Conservation (phyloP, 2,329 filamentous ascomycete genomes). For the Penicillium freii region DNA sequence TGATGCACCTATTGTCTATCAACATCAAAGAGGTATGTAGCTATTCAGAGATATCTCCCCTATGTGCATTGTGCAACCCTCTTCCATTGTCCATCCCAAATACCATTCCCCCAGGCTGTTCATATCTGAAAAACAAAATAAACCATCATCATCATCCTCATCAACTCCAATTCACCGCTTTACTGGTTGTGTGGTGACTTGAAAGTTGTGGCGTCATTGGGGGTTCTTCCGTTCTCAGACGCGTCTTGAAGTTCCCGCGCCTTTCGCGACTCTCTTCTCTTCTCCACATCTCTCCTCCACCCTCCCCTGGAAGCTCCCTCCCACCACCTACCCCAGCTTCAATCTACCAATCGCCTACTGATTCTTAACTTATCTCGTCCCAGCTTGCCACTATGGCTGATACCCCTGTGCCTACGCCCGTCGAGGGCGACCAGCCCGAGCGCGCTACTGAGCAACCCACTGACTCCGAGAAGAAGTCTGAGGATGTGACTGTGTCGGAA, state of each 20-base stretch:
- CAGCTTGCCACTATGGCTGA: constrained; percentile 38
- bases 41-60: not conserved
- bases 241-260: constrained; percentile 28
- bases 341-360: constrained; percentile 13
- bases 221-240: constrained; percentile 19
- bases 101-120: not conserved
- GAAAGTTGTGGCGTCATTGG: constrained; percentile 26
- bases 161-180: not conserved
- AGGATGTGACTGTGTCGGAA: constrained; percentile 20
- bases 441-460: constrained; percentile 28
- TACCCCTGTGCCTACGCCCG: constrained; percentile 34
- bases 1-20: not conserved
- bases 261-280: constrained; percentile 30
- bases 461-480: constrained; percentile 29
- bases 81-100: not conserved
- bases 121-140: not conserved
- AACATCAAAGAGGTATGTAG: not conserved
- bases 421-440: constrained; percentile 36
- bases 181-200: not conserved
- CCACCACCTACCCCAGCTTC: constrained; percentile 12
- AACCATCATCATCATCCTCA: not conserved
- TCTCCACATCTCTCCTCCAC: constrained; percentile 25
- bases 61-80: not conserved
- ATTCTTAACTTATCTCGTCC: constrained; percentile 16
- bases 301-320: constrained; percentile 25